Conservation (phyloP, 1,139 yeast genomes). For the Blastobotrys malaysiensis region DNA sequence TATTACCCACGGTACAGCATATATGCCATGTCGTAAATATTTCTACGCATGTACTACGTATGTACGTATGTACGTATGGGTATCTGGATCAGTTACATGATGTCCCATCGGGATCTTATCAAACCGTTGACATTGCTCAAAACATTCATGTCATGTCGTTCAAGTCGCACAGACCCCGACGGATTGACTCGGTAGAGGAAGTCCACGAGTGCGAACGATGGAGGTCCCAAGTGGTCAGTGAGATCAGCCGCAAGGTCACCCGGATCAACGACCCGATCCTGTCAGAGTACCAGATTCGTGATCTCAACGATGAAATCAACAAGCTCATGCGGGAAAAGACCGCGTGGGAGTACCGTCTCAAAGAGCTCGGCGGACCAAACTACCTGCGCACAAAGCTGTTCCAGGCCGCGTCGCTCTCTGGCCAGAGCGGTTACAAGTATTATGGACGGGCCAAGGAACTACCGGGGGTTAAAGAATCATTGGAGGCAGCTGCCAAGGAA, state of each 20-base stretch:
- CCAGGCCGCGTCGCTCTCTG: constrained; percentile 19
- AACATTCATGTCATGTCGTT: constrained; percentile 68
- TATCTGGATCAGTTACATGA: too few species aligned
- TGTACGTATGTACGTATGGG: too few species aligned
- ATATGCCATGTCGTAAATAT: too few species aligned
- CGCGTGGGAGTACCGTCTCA: constrained; percentile 75
- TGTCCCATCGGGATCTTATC: not conserved
- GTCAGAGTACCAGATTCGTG: constrained; percentile 60
- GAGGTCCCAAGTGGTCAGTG: constrained; percentile 60
- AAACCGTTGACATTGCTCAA: constrained; percentile 44
- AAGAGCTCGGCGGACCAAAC: constrained; percentile 66
- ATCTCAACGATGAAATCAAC: constrained; percentile 71
- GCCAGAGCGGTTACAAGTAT: constrained; percentile 56
- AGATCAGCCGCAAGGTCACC: constrained; percentile 56
- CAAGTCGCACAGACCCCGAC: constrained; percentile 56
- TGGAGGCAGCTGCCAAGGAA: constrained; percentile 33
- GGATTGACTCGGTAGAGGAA: constrained; percentile 48
- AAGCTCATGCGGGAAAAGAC: constrained; percentile 58
- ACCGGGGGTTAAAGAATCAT: constrained; percentile 61
- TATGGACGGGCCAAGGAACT: constrained; percentile 81
- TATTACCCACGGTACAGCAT: too few species aligned
- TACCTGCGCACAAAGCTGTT: constrained; percentile 32
- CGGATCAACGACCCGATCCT: constrained; percentile 58
- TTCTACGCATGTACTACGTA: too few species aligned
- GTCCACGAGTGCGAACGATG: constrained; percentile 71